phyloP scores from a whole-genome alignment of 108 stramenopile genomes.

The Pseudonitzschia multiseries region DNA sequence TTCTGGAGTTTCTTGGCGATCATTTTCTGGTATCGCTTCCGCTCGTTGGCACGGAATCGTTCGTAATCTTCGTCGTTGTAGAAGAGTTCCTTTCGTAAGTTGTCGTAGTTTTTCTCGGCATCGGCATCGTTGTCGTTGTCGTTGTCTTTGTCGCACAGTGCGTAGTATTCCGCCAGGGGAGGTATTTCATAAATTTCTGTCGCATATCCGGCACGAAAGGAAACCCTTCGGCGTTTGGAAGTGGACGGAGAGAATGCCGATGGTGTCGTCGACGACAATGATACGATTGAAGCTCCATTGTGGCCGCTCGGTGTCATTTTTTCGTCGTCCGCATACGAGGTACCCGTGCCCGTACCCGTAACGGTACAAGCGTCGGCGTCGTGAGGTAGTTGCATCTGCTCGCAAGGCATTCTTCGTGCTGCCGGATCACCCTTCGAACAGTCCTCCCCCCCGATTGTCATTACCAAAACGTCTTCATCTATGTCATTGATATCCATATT shows the following conservation, averaged over 20 bases:
- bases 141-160: not conserved
- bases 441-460: too few relatives aligned
- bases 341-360: too few relatives aligned
- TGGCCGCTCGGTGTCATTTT: too few relatives aligned
- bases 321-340: too few relatives aligned
- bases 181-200: not conserved
- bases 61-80: constrained; percentile 27
- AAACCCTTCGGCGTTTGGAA: not conserved
- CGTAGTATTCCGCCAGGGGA: not conserved
- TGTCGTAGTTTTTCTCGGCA: too few relatives aligned
- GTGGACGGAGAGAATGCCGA: not conserved
- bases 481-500: too few relatives aligned
- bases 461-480: too few relatives aligned
- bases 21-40: constrained; percentile 32
- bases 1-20: constrained; percentile 31
- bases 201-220: not conserved
- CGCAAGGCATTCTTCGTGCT: too few relatives aligned
- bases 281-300: not conserved
- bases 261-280: not conserved
- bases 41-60: constrained; percentile 22
- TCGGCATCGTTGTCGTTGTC: not conserved
- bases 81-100: constrained; percentile 9
- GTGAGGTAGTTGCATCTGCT: too few relatives aligned
- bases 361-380: too few relatives aligned
- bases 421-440: too few relatives aligned